Base-by-base conservation (phyloP, 352 stramenopile genomes). In the Globisporangium apiculatum region DNA sequence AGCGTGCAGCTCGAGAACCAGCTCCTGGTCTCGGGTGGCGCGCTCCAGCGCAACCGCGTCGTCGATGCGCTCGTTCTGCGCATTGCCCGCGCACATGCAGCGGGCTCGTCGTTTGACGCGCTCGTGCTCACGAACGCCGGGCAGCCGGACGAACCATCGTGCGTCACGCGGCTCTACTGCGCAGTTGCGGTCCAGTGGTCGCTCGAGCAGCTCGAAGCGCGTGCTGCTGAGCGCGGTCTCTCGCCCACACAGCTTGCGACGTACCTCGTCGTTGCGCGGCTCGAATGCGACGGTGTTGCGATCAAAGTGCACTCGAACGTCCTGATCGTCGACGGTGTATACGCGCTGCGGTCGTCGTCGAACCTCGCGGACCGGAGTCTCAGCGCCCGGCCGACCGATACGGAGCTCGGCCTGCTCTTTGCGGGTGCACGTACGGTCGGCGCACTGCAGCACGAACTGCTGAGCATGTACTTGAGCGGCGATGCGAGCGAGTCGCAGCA, bases 301-400 rank as follows among this genome's bases (percentile, higher is more conserved):
- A 62, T 91, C 56, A 91, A 91, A 58, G 79, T 91, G 35, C 81
- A 91, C 62, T 91, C 81, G 18, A 91, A 91, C 56, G 86, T 91
- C 40, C 64, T 91, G 41, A 91, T 91, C 64, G 66, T 76, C 31
- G 81, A 91, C 48, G 79, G 81, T n/a, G 64, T 62, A 38, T 88
- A 87, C 55, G 81, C 79, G 7, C 57, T 91, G 40, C 73, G 81
- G 5, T 88, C 78, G 53, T 91, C 81, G 42, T 89, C 78, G 41
- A 91, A 91, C 48, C 65, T 91, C 43, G 79, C 81, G 5, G 81
- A 91, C 46, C 75, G 81, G n/a, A 89, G 79, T 66, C 43, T 91
- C 15, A 91, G 81, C 47, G 69, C 77, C 7, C 64, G 79, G 18
- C 78, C 81, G 3, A 89, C 77, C 14, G 81, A 91, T 52, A 91